phyloP scores from a whole-genome alignment of 495 filamentous ascomycete genomes.

The Xylaria flabelliformis region DNA sequence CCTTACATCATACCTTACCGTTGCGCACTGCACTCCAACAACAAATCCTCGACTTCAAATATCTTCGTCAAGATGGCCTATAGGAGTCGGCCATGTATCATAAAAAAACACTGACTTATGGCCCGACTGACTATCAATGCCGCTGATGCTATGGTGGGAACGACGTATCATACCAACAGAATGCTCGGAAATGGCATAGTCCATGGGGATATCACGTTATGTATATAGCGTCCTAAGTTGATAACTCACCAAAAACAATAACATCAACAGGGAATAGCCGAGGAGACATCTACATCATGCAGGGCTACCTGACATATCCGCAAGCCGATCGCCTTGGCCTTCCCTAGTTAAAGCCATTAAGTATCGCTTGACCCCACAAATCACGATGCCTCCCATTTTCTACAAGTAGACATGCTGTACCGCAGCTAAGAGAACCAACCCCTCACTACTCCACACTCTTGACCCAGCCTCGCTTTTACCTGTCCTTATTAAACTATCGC shows the following conservation, averaged over 20 bases:
- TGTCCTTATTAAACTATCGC: background rate
- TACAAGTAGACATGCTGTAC: background rate
- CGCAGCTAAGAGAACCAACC: conserved; percentile 8
- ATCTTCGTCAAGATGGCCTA: conserved; percentile 3
- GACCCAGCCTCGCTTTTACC: conserved; percentile 2
- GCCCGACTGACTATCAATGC: background rate
- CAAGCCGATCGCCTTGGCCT: conserved; percentile 7
- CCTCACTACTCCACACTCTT: conserved; percentile 18
- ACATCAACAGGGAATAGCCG: background rate
- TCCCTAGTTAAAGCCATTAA: background rate
- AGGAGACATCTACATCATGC: conserved; percentile 3
- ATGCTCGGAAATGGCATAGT: background rate
- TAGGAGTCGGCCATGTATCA: conserved; percentile 6
- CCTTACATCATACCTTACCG: conserved; percentile 1
- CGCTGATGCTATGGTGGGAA: background rate
- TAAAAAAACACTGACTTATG: background rate
- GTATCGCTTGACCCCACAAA: conserved; percentile 14
- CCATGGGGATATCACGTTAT: background rate
- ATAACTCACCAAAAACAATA: conserved; percentile 2
- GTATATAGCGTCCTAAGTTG: background rate
- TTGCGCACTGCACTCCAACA: background rate
- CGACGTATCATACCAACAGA: background rate
- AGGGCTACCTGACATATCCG: conserved; percentile 1
- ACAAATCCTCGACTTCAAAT: background rate
- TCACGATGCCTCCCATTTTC: conserved; percentile 16